A percentile compares a stretch with the other conserved stretches of the same genome.
phyloP scores from a whole-genome alignment of 371 early-diverging fungal species.

The Nematocida displodere region DNA sequence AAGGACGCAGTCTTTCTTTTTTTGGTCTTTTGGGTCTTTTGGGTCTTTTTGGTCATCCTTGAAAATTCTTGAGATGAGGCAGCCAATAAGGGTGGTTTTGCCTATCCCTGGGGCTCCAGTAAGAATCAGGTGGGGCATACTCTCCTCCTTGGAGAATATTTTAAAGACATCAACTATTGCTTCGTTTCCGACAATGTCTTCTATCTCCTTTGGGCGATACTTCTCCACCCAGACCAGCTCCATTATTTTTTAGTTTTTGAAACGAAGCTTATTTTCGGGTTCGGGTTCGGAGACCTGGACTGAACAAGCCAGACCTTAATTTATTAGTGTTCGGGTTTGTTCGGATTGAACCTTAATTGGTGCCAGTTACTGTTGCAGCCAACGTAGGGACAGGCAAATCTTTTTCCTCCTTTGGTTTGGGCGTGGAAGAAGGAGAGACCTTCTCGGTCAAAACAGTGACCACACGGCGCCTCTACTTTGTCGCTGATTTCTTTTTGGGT shows the following conservation, averaged over 20 bases:
- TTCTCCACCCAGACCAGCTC: constrained; percentile 72
- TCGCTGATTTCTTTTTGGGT: constrained; percentile 57
- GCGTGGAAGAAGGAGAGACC: constrained; percentile 15
- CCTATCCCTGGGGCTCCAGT: constrained; percentile 94
- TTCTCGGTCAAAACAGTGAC: constrained; percentile 63
- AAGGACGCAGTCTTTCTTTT: constrained; percentile 80
- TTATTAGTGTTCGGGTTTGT: background rate
- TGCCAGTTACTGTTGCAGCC: constrained; percentile 37
- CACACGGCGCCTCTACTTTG: constrained; percentile 56
- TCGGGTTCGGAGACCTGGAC: background rate
- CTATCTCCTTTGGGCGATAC: constrained; percentile 77
- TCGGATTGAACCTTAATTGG: background rate
- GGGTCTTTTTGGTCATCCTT: constrained; percentile 70
- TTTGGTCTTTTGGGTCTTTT: constrained; percentile 77
- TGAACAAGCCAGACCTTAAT: background rate
- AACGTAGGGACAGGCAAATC: constrained; percentile 33
- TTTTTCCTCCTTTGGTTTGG: background rate
- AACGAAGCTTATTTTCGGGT: background rate
- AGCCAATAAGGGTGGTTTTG: constrained; percentile 88
- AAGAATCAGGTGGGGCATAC: constrained; percentile 89
- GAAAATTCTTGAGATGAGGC: constrained; percentile 77
- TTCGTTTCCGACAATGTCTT: constrained; percentile 87
- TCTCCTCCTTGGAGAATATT: constrained; percentile 76
- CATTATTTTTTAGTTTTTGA: background rate
- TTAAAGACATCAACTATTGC: constrained; percentile 78